A percentile compares a stretch with the other conserved stretches of the same genome.
Conservation (phyloP, 164 flowering plant genomes). For the Chimonanthus praecox region DNA sequence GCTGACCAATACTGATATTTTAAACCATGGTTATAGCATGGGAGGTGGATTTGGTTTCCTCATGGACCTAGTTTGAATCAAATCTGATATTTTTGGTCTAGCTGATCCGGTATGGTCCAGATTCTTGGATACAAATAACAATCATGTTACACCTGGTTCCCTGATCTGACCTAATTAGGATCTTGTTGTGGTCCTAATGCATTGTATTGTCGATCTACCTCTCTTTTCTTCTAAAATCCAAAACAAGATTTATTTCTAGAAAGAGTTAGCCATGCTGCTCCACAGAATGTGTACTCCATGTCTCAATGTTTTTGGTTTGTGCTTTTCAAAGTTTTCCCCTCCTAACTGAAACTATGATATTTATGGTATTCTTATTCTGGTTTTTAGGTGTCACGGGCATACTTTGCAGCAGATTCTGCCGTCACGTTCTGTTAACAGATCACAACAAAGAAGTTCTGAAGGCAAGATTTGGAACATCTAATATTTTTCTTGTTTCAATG, state of each 20-base stretch:
- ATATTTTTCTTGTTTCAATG: neutral
- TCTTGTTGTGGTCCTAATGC: neutral
- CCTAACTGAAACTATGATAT: too few species aligned
- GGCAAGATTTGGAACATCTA: slow-evolving; percentile 40
- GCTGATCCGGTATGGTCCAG: neutral
- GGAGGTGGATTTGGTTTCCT: neutral
- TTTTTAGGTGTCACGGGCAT: slow-evolving; percentile 74
- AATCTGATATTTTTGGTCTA: neutral
- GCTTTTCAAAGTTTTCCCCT: neutral
- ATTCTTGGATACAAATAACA: neutral
- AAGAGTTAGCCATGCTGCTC: neutral
- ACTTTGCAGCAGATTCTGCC: slow-evolving; percentile 80
- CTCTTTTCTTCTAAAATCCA: neutral
- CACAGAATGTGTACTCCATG: neutral
- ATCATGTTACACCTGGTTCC: neutral
- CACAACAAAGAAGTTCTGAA: slow-evolving; percentile 91
- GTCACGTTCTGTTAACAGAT: slow-evolving; percentile 68
- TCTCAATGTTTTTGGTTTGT: neutral
- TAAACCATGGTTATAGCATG: neutral
- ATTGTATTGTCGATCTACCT: neutral
- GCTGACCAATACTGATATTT: too few species aligned
- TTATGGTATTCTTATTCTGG: neutral
- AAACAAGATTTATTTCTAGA: too few species aligned
- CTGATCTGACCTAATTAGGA: too few species aligned
- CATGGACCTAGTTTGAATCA: neutral